A percentile compares a stretch with the other conserved stretches of the same genome.
phyloP scores from a whole-genome alignment of 1,284 basidiomycete species.

The Rugosomyces carneus region DNA sequence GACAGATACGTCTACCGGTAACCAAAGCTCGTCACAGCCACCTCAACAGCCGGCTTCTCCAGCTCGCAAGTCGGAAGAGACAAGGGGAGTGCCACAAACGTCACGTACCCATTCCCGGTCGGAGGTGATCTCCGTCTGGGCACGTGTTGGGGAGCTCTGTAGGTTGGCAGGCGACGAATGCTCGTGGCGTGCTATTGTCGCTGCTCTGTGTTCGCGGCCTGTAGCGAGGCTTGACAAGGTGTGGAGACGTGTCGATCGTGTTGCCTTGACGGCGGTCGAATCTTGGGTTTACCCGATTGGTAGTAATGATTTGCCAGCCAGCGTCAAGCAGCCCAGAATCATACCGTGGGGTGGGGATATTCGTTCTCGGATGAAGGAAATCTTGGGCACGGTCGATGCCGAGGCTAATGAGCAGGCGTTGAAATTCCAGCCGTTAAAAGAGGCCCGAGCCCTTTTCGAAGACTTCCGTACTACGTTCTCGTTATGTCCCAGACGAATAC shows the following conservation, averaged over 20 bases:
- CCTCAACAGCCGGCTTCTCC: conserved; percentile 21
- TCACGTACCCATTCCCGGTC: conserved; percentile 63
- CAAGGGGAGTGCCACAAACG: conserved; percentile 26
- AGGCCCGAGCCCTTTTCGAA: conserved; percentile 45
- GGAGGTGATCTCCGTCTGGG: conserved; percentile 67
- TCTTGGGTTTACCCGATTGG: conserved; percentile 53
- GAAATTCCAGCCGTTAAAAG: conserved; percentile 33
- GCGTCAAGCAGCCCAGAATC: conserved; percentile 39
- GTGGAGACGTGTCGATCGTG: conserved; percentile 65
- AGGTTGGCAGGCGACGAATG: conserved; percentile 65
- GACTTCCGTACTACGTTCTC: conserved; percentile 44
- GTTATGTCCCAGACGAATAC: conserved; percentile 40
- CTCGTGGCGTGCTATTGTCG: conserved; percentile 65
- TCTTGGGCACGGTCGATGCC: conserved; percentile 36
- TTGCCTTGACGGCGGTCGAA: conserved; percentile 51
- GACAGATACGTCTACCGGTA: conserved; percentile 36
- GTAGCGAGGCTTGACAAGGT: conserved; percentile 70
- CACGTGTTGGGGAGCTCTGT: conserved; percentile 62
- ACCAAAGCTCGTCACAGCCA: conserved; percentile 1
- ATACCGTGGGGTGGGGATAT: conserved; percentile 67
- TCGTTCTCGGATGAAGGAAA: conserved; percentile 33
- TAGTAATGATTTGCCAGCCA: conserved; percentile 27
- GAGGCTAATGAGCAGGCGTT: conserved; percentile 35
- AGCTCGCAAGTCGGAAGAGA: conserved; percentile 33
- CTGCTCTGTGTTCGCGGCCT: conserved; percentile 63